These are phyloP conservation scores for Bacidia gigantensis DNA, from an alignment of 495 filamentous ascomycete genomes.

Conservation along the genomic window DNA sequence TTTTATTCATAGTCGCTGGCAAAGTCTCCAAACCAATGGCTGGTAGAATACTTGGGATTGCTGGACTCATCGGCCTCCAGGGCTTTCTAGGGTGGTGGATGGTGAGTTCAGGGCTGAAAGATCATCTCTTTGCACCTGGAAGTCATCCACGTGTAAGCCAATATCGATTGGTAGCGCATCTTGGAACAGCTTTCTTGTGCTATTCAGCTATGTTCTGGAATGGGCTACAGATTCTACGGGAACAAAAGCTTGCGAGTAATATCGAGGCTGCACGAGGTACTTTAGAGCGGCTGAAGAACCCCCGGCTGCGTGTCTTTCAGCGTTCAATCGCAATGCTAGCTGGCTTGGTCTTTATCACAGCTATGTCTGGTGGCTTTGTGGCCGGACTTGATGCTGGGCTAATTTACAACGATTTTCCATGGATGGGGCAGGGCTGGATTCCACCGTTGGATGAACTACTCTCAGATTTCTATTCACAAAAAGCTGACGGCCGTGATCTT, in stretches of 20 bases:
- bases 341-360: slow-evolving; percentile 70
- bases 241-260: slow-evolving; percentile 50
- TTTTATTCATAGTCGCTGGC: slow-evolving; percentile 76
- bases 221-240: slow-evolving; percentile 70
- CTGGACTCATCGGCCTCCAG: slow-evolving; percentile 83
- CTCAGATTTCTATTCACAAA: slow-evolving; percentile 70
- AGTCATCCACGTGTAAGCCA: slow-evolving; percentile 85
- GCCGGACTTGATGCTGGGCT: slow-evolving; percentile 90
- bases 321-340: slow-evolving; percentile 58
- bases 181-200: slow-evolving; percentile 78
- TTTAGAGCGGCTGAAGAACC: slow-evolving; percentile 46
- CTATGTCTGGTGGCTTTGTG: slow-evolving; percentile 84
- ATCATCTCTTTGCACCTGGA: slow-evolving; percentile 85
- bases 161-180: slow-evolving; percentile 80
- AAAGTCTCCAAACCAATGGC: slow-evolving; percentile 71
- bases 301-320: slow-evolving; percentile 57
- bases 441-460: slow-evolving; percentile 76
- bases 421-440: slow-evolving; percentile 71
- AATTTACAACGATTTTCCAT: slow-evolving; percentile 97
- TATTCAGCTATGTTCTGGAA: slow-evolving; percentile 92
- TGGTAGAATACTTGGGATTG: slow-evolving; percentile 63
- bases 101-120: slow-evolving; percentile 89
- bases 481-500: slow-evolving; percentile 59
- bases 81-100: slow-evolving; percentile 98
- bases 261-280: slow-evolving; percentile 40